phyloP scores from a whole-genome alignment of 768 basidiomycete genomes.

The Lyophyllum atratum region DNA sequence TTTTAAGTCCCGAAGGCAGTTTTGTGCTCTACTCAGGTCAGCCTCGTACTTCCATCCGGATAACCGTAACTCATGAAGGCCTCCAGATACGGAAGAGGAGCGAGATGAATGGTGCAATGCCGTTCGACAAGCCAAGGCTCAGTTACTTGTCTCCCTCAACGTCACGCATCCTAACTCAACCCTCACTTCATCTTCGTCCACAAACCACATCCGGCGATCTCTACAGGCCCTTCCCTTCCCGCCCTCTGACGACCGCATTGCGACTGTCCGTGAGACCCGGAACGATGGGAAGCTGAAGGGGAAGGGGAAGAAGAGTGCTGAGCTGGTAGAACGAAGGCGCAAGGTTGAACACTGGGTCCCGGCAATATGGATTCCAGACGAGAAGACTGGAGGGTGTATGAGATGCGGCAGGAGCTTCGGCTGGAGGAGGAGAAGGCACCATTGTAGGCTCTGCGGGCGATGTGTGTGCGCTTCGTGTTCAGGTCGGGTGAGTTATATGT shows the following conservation, averaged over 20 bases:
- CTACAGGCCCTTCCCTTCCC: constrained; percentile 74
- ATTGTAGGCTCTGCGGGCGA: constrained; percentile 83
- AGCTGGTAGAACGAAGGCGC: constrained; percentile 39
- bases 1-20: constrained; percentile 75
- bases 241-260: constrained; percentile 50
- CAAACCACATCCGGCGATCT: constrained; percentile 70
- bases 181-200: constrained; percentile 75
- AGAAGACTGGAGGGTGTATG: constrained; percentile 83
- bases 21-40: constrained; percentile 75
- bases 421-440: constrained; percentile 79
- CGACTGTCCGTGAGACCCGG: constrained; percentile 25
- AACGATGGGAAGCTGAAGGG: constrained; percentile 20
- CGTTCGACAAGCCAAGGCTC: constrained; percentile 70
- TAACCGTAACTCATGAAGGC: not conserved
- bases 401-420: constrained; percentile 77
- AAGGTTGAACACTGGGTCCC: constrained; percentile 85
- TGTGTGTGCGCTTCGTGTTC: constrained; percentile 90
- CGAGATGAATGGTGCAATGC: constrained; percentile 66
- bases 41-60: constrained; percentile 14
- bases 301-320: constrained; percentile 16
- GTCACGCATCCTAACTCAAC: constrained; percentile 79
- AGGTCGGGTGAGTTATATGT: constrained; percentile 54
- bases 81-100: constrained; percentile 52
- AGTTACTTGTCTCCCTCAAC: constrained; percentile 70
- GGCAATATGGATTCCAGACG: constrained; percentile 91